Conservation (phyloP, 371 early-diverging fungal species). For the Mucor saturninus region DNA sequence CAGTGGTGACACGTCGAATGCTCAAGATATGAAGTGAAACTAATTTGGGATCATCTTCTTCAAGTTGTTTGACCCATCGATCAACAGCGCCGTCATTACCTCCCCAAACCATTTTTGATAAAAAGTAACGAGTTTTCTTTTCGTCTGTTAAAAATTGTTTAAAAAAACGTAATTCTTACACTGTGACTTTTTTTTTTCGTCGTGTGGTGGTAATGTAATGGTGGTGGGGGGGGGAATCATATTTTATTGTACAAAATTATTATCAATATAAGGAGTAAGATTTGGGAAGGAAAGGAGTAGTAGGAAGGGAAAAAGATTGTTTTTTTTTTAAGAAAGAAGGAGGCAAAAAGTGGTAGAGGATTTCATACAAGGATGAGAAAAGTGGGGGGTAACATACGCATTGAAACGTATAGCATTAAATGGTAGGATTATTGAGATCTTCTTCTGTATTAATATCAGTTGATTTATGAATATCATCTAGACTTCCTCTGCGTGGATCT, state of each 20-base stretch:
- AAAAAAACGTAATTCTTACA: too few relatives aligned
- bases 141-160: too few relatives aligned
- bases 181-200: not conserved
- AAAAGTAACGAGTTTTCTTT: not conserved
- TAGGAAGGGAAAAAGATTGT: too few relatives aligned
- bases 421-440: not conserved
- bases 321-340: not conserved
- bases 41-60: slow-evolving; percentile 57
- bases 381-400: not conserved
- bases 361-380: not conserved
- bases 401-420: not conserved
- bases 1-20: slow-evolving; percentile 55
- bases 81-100: slow-evolving; percentile 61
- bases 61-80: slow-evolving; percentile 61
- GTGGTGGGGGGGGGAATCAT: not conserved
- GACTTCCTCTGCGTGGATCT: slow-evolving; percentile 27
- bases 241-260: not conserved
- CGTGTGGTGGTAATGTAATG: too few relatives aligned
- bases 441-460: not conserved
- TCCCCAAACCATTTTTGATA: slow-evolving; percentile 64
- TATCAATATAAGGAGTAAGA: not conserved
- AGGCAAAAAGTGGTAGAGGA: not conserved
- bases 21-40: slow-evolving; percentile 64
- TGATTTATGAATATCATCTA: slow-evolving; percentile 19
- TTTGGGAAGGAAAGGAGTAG: too few relatives aligned